Evolutionary conservation across 148 eudicot species (phyloP), one percentile per base, ranked within the genome.

Genomic region (Vaccinium myrtillus): DNA sequence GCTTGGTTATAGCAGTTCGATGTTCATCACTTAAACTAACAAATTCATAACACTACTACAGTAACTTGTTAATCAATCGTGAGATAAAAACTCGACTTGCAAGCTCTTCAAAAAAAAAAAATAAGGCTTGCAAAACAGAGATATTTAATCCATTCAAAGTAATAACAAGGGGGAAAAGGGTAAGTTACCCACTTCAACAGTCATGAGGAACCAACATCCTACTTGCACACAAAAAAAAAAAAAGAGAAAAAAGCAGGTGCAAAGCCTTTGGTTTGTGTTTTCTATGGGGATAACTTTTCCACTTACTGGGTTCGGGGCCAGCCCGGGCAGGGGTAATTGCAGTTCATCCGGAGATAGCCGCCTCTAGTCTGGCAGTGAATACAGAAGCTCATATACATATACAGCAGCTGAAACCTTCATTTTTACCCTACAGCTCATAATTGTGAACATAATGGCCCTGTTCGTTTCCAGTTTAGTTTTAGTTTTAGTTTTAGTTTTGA

Each of bases 121-220:
- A 27, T n/a, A 27, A 27, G 30, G 30, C 30, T 27, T 27, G 30
- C 30, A 27, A 27, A 27, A 27, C 30, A 27, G 30, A 27, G 30
- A 27, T 27, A 27, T 27, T 27, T 27, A 27, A n/a, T n/a, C n/a
- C n/a, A n/a, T n/a, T 51, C 12, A 27, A 36, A 43, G 30, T 19
- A 25, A 59, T 39, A 43, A 53, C 8, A 50, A 75, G 78, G 54
- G 51, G 75, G 3, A 59, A 51, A 81, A 27, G 78, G 55, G 11
- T 6, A 9, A 25, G 58, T 74, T 55, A 70, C 87, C 87, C 69
- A 39, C 43, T 39, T 39, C 43, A 39, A 39, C 43, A 39, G 43
- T 39, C 2, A 39, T 39, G 2, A 39, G 43, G 43, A 39, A 1
- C 5, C 43, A 39, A 39, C 43, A 39, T 39, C 43, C 43, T 39